Conservation (phyloP, 441 rosid species). For the Syzygium syzygioides region DNA sequence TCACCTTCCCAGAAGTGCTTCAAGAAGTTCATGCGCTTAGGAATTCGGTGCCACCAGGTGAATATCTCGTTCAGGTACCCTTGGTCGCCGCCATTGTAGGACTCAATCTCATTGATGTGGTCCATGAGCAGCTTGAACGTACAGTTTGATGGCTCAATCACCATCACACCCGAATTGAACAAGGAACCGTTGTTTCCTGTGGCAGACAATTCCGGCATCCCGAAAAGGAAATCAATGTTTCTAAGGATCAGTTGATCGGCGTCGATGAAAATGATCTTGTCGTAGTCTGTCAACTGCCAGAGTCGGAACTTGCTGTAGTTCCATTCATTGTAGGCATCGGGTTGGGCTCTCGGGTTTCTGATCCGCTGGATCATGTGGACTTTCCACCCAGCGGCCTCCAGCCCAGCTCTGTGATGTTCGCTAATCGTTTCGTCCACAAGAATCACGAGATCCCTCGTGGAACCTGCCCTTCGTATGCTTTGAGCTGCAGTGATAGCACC, state of each 20-base stretch:
- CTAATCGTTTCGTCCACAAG: slow-evolving; percentile 10
- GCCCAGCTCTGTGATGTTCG: not conserved
- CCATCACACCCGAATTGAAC: slow-evolving; percentile 12
- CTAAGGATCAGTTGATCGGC: slow-evolving; percentile 5
- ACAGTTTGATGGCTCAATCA: slow-evolving; percentile 6
- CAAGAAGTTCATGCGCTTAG: slow-evolving; percentile 3
- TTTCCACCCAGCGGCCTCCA: slow-evolving; percentile 6
- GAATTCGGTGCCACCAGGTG: slow-evolving; percentile 11
- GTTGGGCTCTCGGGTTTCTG: slow-evolving; percentile 7
- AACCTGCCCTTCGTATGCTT: slow-evolving; percentile 2
- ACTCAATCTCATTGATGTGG: slow-evolving; percentile 2
- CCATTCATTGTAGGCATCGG: slow-evolving; percentile 1
- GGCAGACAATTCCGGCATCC: slow-evolving; percentile 6
- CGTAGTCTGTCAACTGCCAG: slow-evolving; percentile 13
- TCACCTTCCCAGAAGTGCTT: slow-evolving; percentile 15
- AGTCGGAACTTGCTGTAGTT: slow-evolving; percentile 16
- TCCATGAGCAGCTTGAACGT: slow-evolving; percentile 10
- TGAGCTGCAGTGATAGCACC: slow-evolving; percentile 7
- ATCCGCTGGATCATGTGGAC: slow-evolving; percentile 2
- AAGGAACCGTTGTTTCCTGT: slow-evolving; percentile 3
- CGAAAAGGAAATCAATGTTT: slow-evolving; percentile 7
- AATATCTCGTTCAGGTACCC: slow-evolving; percentile 9
- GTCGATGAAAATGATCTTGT: slow-evolving; percentile 9
- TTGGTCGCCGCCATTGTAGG: slow-evolving; percentile 6
- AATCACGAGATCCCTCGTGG: not conserved